Conservation (phyloP, 148 eudicot genomes). For the Talinum fruticosum region DNA sequence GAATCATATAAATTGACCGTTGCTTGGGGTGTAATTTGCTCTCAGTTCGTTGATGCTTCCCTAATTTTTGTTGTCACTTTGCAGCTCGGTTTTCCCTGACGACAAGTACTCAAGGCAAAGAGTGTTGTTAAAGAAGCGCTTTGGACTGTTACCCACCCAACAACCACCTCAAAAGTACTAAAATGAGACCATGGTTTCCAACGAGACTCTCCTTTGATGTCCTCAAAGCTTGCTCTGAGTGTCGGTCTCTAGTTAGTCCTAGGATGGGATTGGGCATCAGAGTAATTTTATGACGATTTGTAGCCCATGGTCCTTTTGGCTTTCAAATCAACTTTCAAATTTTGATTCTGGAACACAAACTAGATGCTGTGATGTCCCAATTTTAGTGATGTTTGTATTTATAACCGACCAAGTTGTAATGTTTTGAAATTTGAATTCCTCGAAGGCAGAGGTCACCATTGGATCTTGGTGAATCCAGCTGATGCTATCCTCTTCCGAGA, state of each 20-base stretch:
- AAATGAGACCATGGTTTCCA: conserved; percentile 11
- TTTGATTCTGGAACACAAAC: neutral
- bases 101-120: conserved; percentile 92
- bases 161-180: conserved; percentile 74
- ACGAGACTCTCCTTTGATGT: neutral
- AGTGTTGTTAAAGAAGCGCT: conserved; percentile 84
- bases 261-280: neutral
- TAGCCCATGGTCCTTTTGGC: neutral
- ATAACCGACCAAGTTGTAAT: neutral
- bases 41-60: neutral
- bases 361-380: neutral
- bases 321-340: neutral
- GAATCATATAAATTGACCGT: neutral
- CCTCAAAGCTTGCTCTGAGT: neutral
- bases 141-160: conserved; percentile 91
- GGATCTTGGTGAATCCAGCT: too few relatives aligned
- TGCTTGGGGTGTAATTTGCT: neutral
- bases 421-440: neutral
- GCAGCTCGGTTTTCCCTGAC: conserved; percentile 99
- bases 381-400: conserved; percentile 11
- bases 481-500: too few relatives aligned
- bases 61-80: conserved; percentile 4
- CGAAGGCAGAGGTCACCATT: too few relatives aligned
- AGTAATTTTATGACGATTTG: neutral
- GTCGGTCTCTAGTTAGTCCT: neutral